Evolutionary conservation across 805 yeast species (phyloP).

Genomic region (Monosporozyma yasuniensis): DNA sequence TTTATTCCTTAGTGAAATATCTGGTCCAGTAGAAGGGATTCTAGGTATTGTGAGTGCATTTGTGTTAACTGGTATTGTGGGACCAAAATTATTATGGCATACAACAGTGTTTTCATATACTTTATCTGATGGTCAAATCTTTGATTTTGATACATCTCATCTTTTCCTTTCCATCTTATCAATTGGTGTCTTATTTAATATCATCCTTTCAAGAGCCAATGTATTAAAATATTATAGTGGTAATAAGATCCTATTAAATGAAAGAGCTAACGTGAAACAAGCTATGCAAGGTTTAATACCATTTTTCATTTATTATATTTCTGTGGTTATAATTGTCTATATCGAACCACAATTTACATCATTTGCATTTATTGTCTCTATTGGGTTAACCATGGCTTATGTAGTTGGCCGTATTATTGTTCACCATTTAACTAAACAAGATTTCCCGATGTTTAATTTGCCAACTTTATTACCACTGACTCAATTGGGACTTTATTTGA

Average conservation of each 20-base stretch:
- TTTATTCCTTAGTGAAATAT: conserved; percentile 63
- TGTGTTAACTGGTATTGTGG: conserved; percentile 54
- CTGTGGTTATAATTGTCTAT: conserved; percentile 40
- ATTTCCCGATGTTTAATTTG: conserved; percentile 63
- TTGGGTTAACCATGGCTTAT: conserved; percentile 72
- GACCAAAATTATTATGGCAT: conserved; percentile 59
- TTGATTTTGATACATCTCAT: conserved; percentile 36
- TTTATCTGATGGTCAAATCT: conserved; percentile 6
- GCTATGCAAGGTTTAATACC: conserved; percentile 59
- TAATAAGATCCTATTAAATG: conserved; percentile 12
- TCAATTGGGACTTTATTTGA: conserved; percentile 32
- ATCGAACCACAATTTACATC: conserved; percentile 41
- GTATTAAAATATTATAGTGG: conserved; percentile 41
- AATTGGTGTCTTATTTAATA: conserved; percentile 52
- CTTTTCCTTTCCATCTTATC: conserved; percentile 49
- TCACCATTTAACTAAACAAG: conserved; percentile 74
- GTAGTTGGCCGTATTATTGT: conserved; percentile 85
- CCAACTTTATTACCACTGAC: conserved; percentile 58
- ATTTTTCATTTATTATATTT: conserved; percentile 45
- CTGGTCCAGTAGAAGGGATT: conserved; percentile 96
- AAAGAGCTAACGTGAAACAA: conserved; percentile 20
- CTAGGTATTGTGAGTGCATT: conserved; percentile 50
- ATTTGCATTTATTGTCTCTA: conserved; percentile 56
- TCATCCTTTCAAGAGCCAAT: conserved; percentile 55
- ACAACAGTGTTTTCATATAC: conserved; percentile 30